Conservation (phyloP, 192 early-diverging fungal species). For the Backusella macrospora region DNA sequence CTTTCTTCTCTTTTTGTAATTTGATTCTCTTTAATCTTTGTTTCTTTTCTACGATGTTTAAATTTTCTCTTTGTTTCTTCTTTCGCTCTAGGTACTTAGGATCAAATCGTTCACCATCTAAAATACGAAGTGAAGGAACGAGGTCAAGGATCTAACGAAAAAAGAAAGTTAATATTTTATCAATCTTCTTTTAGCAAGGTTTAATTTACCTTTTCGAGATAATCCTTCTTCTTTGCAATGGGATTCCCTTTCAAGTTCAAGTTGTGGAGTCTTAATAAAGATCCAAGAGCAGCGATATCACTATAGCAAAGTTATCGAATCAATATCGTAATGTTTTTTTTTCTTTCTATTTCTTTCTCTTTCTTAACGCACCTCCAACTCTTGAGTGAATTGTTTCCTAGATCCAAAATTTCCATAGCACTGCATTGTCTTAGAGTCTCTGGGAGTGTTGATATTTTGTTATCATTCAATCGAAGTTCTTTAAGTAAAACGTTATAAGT, state of each 20-base stretch:
- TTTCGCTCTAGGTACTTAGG: slow-evolving; percentile 66
- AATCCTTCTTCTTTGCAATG: slow-evolving; percentile 52
- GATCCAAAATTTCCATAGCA: slow-evolving; percentile 70
- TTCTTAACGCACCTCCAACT: slow-evolving; percentile 49
- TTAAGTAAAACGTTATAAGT: slow-evolving; percentile 58
- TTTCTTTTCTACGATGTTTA: slow-evolving; percentile 47
- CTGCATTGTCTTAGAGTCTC: slow-evolving; percentile 55
- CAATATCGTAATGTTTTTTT: neutral
- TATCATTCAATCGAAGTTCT: slow-evolving; percentile 78
- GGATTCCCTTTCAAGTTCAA: slow-evolving; percentile 76
- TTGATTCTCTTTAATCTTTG: slow-evolving; percentile 43
- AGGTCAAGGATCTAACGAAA: slow-evolving; percentile 51
- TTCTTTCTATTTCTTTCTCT: neutral
- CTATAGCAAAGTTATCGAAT: slow-evolving; percentile 11
- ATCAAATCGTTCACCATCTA: slow-evolving; percentile 80
- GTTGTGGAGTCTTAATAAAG: slow-evolving; percentile 58
- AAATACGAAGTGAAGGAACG: slow-evolving; percentile 64
- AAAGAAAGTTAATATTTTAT: neutral
- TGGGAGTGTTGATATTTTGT: slow-evolving; percentile 65
- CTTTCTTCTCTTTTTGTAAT: slow-evolving; percentile 51
- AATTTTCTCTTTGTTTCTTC: slow-evolving; percentile 59
- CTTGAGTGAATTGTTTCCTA: slow-evolving; percentile 69
- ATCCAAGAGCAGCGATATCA: slow-evolving; percentile 59
- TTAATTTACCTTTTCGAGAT: slow-evolving; percentile 54
- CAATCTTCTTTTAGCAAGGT: neutral